Percentiles rank a stretch among this genome's conserved stretches.
Evolutionary conservation across 164 flowering plant species (phyloP).

Genomic region (Stephania japonica): DNA sequence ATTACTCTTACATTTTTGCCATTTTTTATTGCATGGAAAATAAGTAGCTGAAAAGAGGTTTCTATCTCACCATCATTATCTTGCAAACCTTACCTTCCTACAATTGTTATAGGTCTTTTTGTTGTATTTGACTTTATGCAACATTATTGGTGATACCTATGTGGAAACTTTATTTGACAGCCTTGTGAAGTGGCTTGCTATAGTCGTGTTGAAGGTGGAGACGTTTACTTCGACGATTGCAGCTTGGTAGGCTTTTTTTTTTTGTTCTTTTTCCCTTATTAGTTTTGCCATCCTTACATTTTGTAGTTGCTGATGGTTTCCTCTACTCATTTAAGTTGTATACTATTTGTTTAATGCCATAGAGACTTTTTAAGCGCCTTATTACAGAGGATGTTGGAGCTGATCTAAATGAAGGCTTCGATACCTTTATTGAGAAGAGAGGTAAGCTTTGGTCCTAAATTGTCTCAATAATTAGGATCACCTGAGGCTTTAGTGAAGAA

Average conservation of each 20-base stretch:
- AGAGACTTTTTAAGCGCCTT: conserved; percentile 91
- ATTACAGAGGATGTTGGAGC: conserved; percentile 79
- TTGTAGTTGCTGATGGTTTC: background rate
- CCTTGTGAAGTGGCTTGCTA: conserved; percentile 91
- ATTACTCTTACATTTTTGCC: background rate
- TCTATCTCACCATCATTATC: background rate
- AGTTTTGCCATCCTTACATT: background rate
- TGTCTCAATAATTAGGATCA: background rate
- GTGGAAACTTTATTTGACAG: conserved; percentile 30
- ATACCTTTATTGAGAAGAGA: conserved; percentile 65
- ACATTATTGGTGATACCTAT: background rate
- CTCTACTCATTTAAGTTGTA: conserved; percentile 9
- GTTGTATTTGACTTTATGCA: background rate
- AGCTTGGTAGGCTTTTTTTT: conserved; percentile 81
- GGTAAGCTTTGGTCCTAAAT: conserved; percentile 34
- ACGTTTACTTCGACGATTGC: conserved; percentile 85
- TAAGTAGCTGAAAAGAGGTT: too few species aligned
- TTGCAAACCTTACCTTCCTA: background rate
- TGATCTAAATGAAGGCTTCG: conserved; percentile 87
- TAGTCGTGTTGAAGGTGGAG: conserved; percentile 85
- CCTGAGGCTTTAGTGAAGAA: background rate
- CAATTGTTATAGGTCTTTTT: background rate
- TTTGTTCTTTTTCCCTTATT: background rate
- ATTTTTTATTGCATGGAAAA: background rate
- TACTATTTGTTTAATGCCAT: conserved; percentile 5